Percentiles rank a stretch among this genome's conserved stretches.
These are phyloP conservation scores for Acacia crassicarpa DNA, from an alignment of 306 rosid species.

Conservation along the genomic window DNA sequence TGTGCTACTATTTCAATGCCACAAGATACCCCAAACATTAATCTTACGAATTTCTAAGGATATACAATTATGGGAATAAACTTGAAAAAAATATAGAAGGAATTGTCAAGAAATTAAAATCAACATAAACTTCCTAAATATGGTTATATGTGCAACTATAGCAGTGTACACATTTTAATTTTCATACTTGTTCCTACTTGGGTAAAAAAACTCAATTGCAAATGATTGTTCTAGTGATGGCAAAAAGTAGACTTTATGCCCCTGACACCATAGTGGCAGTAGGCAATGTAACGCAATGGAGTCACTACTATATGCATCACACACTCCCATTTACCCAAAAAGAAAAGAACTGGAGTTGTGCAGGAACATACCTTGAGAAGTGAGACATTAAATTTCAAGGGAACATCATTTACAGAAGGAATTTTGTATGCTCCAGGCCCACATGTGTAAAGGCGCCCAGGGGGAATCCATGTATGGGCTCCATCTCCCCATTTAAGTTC, in stretches of 20 bases:
- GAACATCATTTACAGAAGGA: constrained; percentile 83
- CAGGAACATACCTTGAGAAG: constrained; percentile 74
- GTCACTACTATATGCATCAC: background rate
- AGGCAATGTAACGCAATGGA: constrained; percentile 1
- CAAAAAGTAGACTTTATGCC: background rate
- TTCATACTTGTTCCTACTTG: background rate
- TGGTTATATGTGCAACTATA: background rate
- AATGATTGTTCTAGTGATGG: background rate
- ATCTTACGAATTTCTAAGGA: background rate
- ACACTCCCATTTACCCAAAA: background rate
- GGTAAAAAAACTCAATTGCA: background rate
- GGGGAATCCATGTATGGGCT: constrained; percentile 82
- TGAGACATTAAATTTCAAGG: constrained; percentile 74
- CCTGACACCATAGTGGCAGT: constrained; percentile 3
- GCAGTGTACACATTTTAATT: background rate
- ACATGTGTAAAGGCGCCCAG: constrained; percentile 72
- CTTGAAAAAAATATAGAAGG: background rate
- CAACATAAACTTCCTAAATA: background rate
- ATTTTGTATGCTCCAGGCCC: constrained; percentile 94
- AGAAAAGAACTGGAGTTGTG: constrained; percentile 23
- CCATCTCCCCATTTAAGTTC: constrained; percentile 98
- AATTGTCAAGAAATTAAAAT: background rate
- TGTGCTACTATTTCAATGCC: background rate
- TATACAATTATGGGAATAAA: background rate
- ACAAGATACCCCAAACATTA: background rate